Percentiles rank a stretch among this genome's conserved stretches.
Conservation (phyloP, 2,329 filamentous ascomycete species). For the Tolypocladium tundrense region DNA sequence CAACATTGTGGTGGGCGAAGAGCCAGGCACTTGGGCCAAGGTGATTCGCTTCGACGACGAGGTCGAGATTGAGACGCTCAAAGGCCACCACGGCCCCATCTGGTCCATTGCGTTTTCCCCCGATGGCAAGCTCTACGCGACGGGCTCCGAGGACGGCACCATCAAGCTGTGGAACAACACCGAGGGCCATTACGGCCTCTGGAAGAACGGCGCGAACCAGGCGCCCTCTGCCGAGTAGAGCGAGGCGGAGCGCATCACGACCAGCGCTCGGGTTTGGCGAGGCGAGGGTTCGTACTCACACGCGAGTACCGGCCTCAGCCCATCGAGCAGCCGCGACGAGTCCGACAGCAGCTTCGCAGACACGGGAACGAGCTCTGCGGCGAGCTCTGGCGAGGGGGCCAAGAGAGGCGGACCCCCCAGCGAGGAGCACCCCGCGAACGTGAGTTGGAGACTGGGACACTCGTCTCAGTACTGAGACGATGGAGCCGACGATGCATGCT, state of each 20-base stretch:
- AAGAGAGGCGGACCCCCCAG: neutral
- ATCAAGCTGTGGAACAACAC: constrained; percentile 84
- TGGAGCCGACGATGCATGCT: neutral
- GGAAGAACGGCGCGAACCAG: constrained; percentile 37
- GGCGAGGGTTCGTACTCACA: constrained; percentile 2
- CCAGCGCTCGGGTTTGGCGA: constrained; percentile 1
- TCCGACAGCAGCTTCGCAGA: constrained; percentile 1
- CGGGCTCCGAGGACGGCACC: constrained; percentile 92
- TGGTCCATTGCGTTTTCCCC: constrained; percentile 95
- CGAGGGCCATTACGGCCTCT: constrained; percentile 53
- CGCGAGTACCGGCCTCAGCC: constrained; percentile 5
- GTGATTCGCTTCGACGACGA: constrained; percentile 84
- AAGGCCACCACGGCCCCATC: constrained; percentile 93
- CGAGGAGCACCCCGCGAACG: neutral
- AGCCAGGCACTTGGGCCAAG: constrained; percentile 91
- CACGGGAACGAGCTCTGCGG: neutral
- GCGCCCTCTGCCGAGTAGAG: constrained; percentile 26
- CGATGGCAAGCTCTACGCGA: constrained; percentile 92
- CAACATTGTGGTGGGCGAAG: constrained; percentile 82
- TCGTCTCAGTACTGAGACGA: neutral
- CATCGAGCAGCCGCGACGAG: constrained; percentile 5
- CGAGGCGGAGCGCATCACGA: constrained; percentile 12
- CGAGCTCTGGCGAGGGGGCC: neutral
- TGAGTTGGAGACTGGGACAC: neutral
- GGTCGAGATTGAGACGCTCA: constrained; percentile 80